A percentile compares a stretch with the other conserved stretches of the same genome.
These are phyloP conservation scores for Haberlea rhodopensis DNA, from an alignment of 257 asterid genomes.

Conservation along the genomic window DNA sequence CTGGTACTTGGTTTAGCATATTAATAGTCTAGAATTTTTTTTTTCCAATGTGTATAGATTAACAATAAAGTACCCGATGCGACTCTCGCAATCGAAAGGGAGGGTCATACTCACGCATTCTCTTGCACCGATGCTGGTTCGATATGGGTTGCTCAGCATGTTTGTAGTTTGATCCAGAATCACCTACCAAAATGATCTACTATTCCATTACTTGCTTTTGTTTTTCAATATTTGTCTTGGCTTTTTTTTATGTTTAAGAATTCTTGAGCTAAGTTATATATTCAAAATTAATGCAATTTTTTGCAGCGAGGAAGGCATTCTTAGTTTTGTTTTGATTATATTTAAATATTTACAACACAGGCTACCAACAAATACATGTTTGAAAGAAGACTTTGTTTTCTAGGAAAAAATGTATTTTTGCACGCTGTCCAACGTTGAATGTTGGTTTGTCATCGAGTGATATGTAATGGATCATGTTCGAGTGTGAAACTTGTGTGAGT, in stretches of 20 bases:
- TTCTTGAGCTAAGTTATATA: too few relatives aligned
- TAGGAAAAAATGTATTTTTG: too few relatives aligned
- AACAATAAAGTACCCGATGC: slow-evolving; percentile 50
- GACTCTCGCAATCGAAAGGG: slow-evolving; percentile 46
- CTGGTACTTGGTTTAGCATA: too few relatives aligned
- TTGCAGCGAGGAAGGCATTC: too few relatives aligned
- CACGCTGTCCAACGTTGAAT: too few relatives aligned
- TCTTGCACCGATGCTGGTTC: slow-evolving; percentile 84
- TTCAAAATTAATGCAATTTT: too few relatives aligned
- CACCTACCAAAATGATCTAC: slow-evolving; percentile 6
- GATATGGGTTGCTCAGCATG: slow-evolving; percentile 66
- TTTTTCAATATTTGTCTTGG: neutral
- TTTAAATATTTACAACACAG: neutral
- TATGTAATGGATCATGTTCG: too few relatives aligned
- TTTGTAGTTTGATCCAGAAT: slow-evolving; percentile 49
- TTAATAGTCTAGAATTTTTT: too few relatives aligned
- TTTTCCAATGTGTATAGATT: too few relatives aligned
- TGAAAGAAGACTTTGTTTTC: neutral
- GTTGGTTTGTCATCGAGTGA: too few relatives aligned
- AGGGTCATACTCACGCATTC: slow-evolving; percentile 75
- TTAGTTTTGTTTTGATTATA: too few relatives aligned
- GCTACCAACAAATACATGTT: neutral
- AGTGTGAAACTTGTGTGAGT: too few relatives aligned
- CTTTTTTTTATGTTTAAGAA: neutral
- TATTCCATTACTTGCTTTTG: neutral